Evolutionary conservation across 2,329 filamentous ascomycete species (phyloP).

Genomic region (Fusarium sororula): DNA sequence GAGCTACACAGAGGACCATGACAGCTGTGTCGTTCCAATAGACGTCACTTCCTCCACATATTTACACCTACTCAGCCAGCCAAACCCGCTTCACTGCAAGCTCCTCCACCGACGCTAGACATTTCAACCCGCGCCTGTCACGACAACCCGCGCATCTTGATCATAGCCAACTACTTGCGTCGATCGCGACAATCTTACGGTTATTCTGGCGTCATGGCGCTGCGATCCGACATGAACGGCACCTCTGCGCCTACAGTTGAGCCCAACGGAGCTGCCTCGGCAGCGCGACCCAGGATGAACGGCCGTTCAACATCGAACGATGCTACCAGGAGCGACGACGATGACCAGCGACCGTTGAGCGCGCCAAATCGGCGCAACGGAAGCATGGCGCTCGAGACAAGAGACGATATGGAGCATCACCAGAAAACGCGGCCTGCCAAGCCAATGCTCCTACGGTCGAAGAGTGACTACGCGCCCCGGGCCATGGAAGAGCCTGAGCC

Average conservation of each 20-base stretch:
- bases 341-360: slow-evolving; percentile 55
- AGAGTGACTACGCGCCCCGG: slow-evolving; percentile 63
- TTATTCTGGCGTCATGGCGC: slow-evolving; percentile 44
- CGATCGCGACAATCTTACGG: slow-evolving; percentile 33
- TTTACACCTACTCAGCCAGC: slow-evolving; percentile 17
- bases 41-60: slow-evolving; percentile 42
- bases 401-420: slow-evolving; percentile 48
- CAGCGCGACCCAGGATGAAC: slow-evolving; percentile 42
- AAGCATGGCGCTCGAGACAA: slow-evolving; percentile 34
- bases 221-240: slow-evolving; percentile 46
- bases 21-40: slow-evolving; percentile 39
- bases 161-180: slow-evolving; percentile 23
- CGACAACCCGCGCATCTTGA: slow-evolving; percentile 37
- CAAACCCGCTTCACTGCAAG: slow-evolving; percentile 33
- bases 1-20: slow-evolving; percentile 36
- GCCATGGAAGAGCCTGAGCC: slow-evolving; percentile 53
- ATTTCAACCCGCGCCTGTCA: slow-evolving; percentile 31
- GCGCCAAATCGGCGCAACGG: slow-evolving; percentile 56
- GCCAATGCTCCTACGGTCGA: slow-evolving; percentile 64
- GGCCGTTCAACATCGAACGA: slow-evolving; percentile 44
- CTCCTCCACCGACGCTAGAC: slow-evolving; percentile 39
- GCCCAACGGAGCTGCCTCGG: slow-evolving; percentile 35
- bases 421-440: slow-evolving; percentile 54
- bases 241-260: slow-evolving; percentile 42
- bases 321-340: slow-evolving; percentile 36